Evolutionary conservation across 2,329 filamentous ascomycete species (phyloP).

Genomic region (Arthrobotrys conoides): DNA sequence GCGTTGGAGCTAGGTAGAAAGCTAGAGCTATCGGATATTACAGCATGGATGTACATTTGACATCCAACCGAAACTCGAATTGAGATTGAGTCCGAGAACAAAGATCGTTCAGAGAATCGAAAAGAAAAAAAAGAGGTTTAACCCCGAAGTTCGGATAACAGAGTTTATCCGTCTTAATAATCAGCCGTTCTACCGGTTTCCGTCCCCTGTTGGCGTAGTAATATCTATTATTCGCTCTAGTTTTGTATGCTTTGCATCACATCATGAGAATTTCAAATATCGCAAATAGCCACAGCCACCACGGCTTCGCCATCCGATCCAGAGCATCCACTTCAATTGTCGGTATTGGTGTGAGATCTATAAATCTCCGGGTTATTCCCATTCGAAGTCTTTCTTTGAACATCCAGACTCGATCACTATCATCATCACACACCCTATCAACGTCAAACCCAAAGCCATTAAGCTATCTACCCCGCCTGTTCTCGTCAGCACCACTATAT

Average conservation of each 20-base stretch:
- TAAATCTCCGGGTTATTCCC: slow-evolving; percentile 20
- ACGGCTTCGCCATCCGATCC: slow-evolving; percentile 31
- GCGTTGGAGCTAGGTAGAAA: too few relatives aligned
- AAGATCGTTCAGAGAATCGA: not conserved
- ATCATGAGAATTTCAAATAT: slow-evolving; percentile 59
- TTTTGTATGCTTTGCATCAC: not conserved
- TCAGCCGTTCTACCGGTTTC: slow-evolving; percentile 25
- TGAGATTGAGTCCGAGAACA: too few relatives aligned
- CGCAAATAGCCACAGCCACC: slow-evolving; percentile 56
- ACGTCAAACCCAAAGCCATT: not conserved
- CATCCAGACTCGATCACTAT: slow-evolving; percentile 5
- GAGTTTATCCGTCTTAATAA: slow-evolving; percentile 34
- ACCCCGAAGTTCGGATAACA: slow-evolving; percentile 48
- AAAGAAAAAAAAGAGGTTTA: slow-evolving; percentile 10
- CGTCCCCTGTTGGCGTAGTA: slow-evolving; percentile 5
- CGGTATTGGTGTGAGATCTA: slow-evolving; percentile 8
- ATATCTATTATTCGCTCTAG: not conserved
- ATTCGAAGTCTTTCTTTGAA: not conserved
- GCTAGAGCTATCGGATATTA: not conserved
- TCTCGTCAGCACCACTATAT: not conserved
- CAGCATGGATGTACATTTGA: not conserved
- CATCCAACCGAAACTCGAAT: too few relatives aligned
- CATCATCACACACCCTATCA: slow-evolving; percentile 4
- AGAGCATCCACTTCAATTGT: slow-evolving; percentile 1
- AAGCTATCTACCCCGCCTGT: slow-evolving; percentile 1